Evolutionary conservation across 495 filamentous ascomycete species (phyloP).

Genomic region (Penicillium bovifimosum): DNA sequence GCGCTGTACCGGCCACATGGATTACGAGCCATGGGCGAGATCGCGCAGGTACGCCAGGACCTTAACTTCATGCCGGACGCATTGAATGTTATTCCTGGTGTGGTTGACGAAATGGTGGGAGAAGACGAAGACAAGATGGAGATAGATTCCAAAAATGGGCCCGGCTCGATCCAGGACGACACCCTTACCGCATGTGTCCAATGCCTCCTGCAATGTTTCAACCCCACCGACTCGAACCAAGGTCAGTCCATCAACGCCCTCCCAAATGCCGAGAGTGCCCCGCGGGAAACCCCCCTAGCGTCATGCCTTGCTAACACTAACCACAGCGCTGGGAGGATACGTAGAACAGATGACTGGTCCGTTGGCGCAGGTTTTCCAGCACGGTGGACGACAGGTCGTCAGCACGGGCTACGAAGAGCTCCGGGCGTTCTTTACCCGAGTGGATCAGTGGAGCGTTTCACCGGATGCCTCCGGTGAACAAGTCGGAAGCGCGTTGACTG

Average conservation of each 20-base stretch:
- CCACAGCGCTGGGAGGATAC: conserved; percentile 29
- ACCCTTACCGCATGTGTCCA: conserved; percentile 44
- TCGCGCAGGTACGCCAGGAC: conserved; percentile 57
- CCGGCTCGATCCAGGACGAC: conserved; percentile 29
- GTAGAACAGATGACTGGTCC: conserved; percentile 28
- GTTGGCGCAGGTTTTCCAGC: conserved; percentile 29
- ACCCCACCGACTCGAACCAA: conserved; percentile 25
- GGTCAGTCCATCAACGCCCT: conserved; percentile 21
- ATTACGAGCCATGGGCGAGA: conserved; percentile 64
- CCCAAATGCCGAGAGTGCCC: background rate
- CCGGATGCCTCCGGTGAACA: conserved; percentile 16
- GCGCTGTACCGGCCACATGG: conserved; percentile 71
- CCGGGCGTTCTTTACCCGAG: conserved; percentile 33
- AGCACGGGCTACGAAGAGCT: conserved; percentile 41
- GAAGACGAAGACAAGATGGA: conserved; percentile 66
- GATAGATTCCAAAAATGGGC: conserved; percentile 45
- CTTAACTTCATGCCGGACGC: conserved; percentile 64
- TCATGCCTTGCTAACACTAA: conserved; percentile 25
- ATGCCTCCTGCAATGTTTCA: conserved; percentile 44
- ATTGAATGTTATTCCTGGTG: conserved; percentile 52
- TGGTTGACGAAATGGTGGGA: conserved; percentile 49
- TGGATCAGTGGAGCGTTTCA: conserved; percentile 25
- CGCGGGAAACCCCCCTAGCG: conserved; percentile 26
- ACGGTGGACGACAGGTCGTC: conserved; percentile 38
- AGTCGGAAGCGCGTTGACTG: conserved; percentile 24